Conservation (phyloP, 495 filamentous ascomycete species). For the Trichodelitschia bisporula region DNA sequence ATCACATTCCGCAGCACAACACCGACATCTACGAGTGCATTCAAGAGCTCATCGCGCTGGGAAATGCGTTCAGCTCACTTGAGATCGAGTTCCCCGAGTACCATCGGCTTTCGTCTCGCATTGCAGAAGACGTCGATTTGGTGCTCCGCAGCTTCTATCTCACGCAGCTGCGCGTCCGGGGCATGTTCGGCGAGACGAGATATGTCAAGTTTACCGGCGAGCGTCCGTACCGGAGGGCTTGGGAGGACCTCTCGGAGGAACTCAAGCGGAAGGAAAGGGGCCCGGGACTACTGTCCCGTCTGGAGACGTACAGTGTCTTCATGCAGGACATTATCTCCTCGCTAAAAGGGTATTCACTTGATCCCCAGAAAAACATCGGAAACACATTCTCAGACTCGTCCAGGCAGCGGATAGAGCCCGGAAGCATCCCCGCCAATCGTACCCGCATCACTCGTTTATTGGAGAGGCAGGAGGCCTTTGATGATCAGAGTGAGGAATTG, state of each 20-base stretch:
- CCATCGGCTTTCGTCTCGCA: slow-evolving; percentile 11
- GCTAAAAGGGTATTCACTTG: slow-evolving; percentile 22
- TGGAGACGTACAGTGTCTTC: slow-evolving; percentile 29
- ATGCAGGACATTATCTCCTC: slow-evolving; percentile 23
- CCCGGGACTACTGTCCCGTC: slow-evolving; percentile 22
- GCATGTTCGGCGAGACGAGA: slow-evolving; percentile 22
- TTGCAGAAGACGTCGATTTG: slow-evolving; percentile 21
- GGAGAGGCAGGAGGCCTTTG: too few species aligned
- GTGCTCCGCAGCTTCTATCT: slow-evolving; percentile 23
- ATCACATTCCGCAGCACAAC: slow-evolving; percentile 24
- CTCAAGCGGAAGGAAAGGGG: slow-evolving; percentile 28
- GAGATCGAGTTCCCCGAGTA: slow-evolving; percentile 14
- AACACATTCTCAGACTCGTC: too few species aligned
- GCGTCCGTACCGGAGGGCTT: slow-evolving; percentile 23
- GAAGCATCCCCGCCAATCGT: too few species aligned
- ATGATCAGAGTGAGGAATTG: too few species aligned
- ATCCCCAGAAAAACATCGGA: too few species aligned
- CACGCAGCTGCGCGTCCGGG: slow-evolving; percentile 28
- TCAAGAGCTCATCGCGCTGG: slow-evolving; percentile 28
- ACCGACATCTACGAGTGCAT: slow-evolving; percentile 30
- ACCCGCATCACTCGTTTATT: too few species aligned
- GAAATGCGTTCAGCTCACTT: slow-evolving; percentile 23
- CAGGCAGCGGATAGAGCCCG: too few species aligned
- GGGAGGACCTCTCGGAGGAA: slow-evolving; percentile 24
- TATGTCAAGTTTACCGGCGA: slow-evolving; percentile 13